These are phyloP conservation scores for Plectranthus barbatus DNA, from an alignment of 257 asterid species.

Conservation along the genomic window DNA sequence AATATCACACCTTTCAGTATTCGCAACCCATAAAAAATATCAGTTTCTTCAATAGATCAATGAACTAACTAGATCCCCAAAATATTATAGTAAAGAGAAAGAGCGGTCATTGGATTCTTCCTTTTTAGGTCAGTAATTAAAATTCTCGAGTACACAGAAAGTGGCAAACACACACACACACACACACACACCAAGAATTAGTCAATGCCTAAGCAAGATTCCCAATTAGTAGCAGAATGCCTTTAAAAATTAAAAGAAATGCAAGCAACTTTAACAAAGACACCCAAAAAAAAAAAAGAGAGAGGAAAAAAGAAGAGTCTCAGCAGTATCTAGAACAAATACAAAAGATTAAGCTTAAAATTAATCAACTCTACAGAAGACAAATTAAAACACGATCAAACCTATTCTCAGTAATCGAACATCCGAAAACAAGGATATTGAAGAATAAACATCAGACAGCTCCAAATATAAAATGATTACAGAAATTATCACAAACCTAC, in stretches of 20 bases:
- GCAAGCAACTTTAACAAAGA: background rate
- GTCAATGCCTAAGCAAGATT: slow-evolving; percentile 10
- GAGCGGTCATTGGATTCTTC: background rate
- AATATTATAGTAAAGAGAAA: background rate
- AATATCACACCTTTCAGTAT: slow-evolving; percentile 7
- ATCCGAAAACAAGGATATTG: background rate
- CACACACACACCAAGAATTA: background rate
- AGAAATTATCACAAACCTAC: background rate
- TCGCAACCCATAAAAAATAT: background rate
- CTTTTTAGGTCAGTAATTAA: background rate
- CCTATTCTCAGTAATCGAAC: background rate
- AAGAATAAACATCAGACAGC: background rate
- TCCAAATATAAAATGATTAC: background rate
- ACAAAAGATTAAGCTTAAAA: background rate
- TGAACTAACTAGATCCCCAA: background rate
- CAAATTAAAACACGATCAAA: slow-evolving; percentile 1
- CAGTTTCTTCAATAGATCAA: slow-evolving; percentile 3
- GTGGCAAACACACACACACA: background rate
- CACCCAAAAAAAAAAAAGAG: background rate
- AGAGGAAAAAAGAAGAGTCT: background rate
- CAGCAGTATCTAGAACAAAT: background rate
- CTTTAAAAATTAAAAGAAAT: background rate
- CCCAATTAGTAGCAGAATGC: background rate
- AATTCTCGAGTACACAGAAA: background rate
- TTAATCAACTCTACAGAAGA: background rate